Percentiles rank a stretch among this genome's conserved stretches.
Conservation (phyloP, 305 asterid species). For the Lippia alba region DNA sequence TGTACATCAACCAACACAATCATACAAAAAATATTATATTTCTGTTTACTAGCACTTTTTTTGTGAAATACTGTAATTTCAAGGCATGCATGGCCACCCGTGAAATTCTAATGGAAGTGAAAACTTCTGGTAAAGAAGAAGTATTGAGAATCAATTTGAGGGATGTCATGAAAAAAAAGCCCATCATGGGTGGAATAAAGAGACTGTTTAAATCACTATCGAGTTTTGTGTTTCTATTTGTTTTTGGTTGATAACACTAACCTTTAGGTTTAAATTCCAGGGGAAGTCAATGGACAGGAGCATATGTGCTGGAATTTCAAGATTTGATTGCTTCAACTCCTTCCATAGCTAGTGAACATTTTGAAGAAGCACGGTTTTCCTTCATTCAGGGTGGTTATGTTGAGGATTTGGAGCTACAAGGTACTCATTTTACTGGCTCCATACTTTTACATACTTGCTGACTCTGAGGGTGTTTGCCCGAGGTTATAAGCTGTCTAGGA, state of each 20-base stretch:
- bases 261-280: constrained; percentile 45
- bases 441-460: constrained; percentile 7
- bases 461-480: background rate
- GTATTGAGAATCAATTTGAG: background rate
- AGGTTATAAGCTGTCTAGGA: no score
- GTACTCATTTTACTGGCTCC: constrained; percentile 43
- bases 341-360: constrained; percentile 44
- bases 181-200: background rate
- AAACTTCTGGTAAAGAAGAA: background rate
- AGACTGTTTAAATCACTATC: no score
- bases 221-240: no score
- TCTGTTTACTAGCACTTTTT: background rate
- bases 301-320: constrained; percentile 68
- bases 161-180: background rate
- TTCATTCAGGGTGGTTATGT: constrained; percentile 87
- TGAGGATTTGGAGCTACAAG: constrained; percentile 72
- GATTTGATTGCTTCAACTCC: constrained; percentile 73
- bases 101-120: background rate
- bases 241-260: constrained; percentile 13
- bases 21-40: background rate
- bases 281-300: constrained; percentile 93
- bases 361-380: constrained; percentile 87
- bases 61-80: background rate
- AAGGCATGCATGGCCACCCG: background rate
- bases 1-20: background rate